Percentiles rank a stretch among this genome's conserved stretches.
These are phyloP conservation scores for Mycena venus DNA, from an alignment of 768 basidiomycete genomes.

Conservation along the genomic window DNA sequence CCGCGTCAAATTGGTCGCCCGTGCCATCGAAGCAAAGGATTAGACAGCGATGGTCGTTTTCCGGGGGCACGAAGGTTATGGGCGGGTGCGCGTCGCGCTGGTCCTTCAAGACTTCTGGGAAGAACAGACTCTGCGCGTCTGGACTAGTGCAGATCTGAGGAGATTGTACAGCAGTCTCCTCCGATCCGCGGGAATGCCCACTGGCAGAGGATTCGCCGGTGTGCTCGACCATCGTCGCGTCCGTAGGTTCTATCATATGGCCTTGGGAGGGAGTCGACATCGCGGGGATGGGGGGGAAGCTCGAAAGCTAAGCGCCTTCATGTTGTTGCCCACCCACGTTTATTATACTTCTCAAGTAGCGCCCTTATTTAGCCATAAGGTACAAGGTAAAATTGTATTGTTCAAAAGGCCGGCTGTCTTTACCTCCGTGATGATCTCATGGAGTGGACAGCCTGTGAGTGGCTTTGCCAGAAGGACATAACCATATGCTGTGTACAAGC, in stretches of 20 bases:
- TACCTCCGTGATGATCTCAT: conserved; percentile 3
- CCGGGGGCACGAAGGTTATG: conserved; percentile 51
- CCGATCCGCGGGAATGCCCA: background rate
- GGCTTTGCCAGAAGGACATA: background rate
- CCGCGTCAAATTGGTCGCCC: conserved; percentile 63
- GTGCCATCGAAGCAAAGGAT: conserved; percentile 72
- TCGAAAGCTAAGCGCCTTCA: conserved; percentile 2
- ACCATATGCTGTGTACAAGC: background rate
- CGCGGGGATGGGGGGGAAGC: background rate
- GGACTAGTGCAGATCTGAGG: too few relatives aligned
- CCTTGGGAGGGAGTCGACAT: background rate
- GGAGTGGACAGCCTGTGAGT: background rate
- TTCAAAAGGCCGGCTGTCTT: background rate
- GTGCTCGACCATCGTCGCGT: background rate
- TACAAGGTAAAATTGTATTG: background rate
- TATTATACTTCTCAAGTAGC: background rate
- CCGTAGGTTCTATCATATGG: background rate
- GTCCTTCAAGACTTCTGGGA: too few relatives aligned
- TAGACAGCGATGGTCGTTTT: conserved; percentile 56
- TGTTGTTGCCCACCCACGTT: background rate
- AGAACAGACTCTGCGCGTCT: too few relatives aligned
- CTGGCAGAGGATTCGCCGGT: background rate
- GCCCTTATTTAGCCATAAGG: too few relatives aligned
- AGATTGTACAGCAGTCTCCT: background rate
- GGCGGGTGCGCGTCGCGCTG: conserved; percentile 4